phyloP scores from a whole-genome alignment of 176 grass and related monocot species.

The Leersia perrieri region DNA sequence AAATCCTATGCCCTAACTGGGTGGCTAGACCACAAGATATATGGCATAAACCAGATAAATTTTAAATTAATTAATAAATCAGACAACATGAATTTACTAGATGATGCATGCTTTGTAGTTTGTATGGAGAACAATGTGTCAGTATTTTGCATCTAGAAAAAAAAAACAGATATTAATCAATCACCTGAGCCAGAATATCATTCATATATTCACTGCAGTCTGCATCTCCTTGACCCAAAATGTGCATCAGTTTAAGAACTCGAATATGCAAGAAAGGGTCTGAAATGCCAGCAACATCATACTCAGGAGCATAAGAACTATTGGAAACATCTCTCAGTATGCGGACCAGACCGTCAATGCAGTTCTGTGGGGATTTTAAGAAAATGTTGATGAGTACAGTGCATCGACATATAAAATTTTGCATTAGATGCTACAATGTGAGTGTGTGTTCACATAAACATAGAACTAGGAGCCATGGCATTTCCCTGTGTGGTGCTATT shows the following conservation, averaged over 20 bases:
- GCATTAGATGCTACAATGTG: background rate
- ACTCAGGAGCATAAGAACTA: conserved; percentile 96
- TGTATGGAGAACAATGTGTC: background rate
- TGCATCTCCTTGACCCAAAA: conserved; percentile 87
- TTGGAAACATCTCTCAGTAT: conserved; percentile 96
- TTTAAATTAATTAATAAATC: background rate
- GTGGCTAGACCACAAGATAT: background rate
- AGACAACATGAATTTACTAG: background rate
- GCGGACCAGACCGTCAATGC: conserved; percentile 74
- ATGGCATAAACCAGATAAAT: background rate
- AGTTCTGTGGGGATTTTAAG: conserved; percentile 55
- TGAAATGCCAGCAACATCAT: conserved; percentile 87
- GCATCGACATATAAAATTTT: background rate
- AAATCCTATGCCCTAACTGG: background rate
- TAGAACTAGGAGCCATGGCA: background rate
- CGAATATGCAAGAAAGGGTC: conserved; percentile 96
- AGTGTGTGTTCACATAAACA: background rate
- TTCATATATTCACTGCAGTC: conserved; percentile 96
- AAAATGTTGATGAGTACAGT: background rate
- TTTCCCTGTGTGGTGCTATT: background rate
- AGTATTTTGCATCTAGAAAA: background rate
- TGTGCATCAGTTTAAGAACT: conserved; percentile 79
- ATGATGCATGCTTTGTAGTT: conserved; percentile 27
- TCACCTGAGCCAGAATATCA: conserved; percentile 97
- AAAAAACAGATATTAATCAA: conserved; percentile 27